Base-by-base conservation (phyloP, 2,329 filamentous ascomycete genomes). In the Penicillium hordei region DNA sequence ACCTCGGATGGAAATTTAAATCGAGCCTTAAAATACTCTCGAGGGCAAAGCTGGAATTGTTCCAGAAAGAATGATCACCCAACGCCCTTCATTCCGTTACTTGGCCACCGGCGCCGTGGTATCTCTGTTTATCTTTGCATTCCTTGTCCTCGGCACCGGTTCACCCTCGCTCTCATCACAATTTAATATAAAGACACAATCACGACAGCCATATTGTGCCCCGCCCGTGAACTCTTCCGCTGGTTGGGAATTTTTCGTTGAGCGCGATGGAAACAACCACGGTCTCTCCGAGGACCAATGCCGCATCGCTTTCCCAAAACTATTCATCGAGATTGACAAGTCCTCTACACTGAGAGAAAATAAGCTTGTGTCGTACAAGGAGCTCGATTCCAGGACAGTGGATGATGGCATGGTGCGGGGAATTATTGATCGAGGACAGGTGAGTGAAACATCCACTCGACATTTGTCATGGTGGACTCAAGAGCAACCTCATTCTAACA, bases 231-330 rank as follows among this genome's bases (percentile, higher is more conserved):
- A 43, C 27, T 39, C 34, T n/a, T 49, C 46, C 1, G 50, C 40
- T 0, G 38, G 33, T 4, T 77, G 75, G 75, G 63, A 70, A n/a
- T 77, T 76, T 61, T 19, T 60, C 1, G 61, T 66, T 6, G 57
- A 63, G 46, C 69, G 70, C 13, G 74, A 77, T 64, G 74, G 62
- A 13, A 62, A 74, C 56, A 70, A 76, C 46, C 71, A 76, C 50
- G 74, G 72, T 3, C 60, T 77, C 25, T 72, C 68, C 17, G 65
- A 70, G 21, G 66, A 65, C 34, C 74, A 76, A 52, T 77, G 75
- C 45, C 68, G 63, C n/a, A 54, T 56, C n/a, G 75, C 75, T n/a
- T 77, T 77, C 42, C 75, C 75, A 2, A 75, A 74, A 50, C 57
- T 77, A 19, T 77, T 74, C 43, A 55, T 60, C 6, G 75, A 77